Evolutionary conservation across 2,329 filamentous ascomycete species (phyloP).

Genomic region (Coniochaeta sp.): DNA sequence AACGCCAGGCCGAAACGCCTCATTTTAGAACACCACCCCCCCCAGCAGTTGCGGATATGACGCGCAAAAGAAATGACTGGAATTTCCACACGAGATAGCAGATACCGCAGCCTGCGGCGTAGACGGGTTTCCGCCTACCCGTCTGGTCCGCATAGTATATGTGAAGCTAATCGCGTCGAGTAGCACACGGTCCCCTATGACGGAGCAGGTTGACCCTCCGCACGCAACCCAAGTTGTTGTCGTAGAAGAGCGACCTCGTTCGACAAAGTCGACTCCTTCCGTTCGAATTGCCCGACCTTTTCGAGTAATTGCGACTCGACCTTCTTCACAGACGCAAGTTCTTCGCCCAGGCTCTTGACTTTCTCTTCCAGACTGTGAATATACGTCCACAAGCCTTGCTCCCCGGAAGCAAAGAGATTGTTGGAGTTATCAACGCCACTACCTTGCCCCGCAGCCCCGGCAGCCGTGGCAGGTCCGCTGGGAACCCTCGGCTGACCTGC

Average conservation of each 20-base stretch:
- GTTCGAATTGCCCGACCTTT: constrained; percentile 14
- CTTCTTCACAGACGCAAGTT: constrained; percentile 9
- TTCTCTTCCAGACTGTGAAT: constrained; percentile 62
- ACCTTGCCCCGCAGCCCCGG: constrained; percentile 6
- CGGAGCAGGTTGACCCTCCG: not conserved
- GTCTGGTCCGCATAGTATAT: not conserved
- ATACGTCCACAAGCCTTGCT: constrained; percentile 63
- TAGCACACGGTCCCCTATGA: not conserved
- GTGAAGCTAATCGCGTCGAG: not conserved
- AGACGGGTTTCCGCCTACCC: not conserved
- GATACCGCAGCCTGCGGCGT: not conserved
- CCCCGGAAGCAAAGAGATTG: constrained; percentile 57
- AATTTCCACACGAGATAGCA: not conserved
- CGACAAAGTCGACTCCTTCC: constrained; percentile 11
- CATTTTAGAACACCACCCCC: not conserved
- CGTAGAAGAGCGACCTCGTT: constrained; percentile 12
- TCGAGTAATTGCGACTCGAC: constrained; percentile 13
- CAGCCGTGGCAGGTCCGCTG: constrained; percentile 29
- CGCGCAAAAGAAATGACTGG: not conserved
- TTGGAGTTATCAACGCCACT: constrained; percentile 48
- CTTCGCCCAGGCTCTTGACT: constrained; percentile 16
- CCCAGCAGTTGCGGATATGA: not conserved
- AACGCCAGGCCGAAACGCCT: not conserved
- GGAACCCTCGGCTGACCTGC: constrained; percentile 27
- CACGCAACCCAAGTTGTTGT: constrained; percentile 8